Base-by-base conservation (phyloP, 805 yeast species). In the Ogataea trehaloabstinens region DNA sequence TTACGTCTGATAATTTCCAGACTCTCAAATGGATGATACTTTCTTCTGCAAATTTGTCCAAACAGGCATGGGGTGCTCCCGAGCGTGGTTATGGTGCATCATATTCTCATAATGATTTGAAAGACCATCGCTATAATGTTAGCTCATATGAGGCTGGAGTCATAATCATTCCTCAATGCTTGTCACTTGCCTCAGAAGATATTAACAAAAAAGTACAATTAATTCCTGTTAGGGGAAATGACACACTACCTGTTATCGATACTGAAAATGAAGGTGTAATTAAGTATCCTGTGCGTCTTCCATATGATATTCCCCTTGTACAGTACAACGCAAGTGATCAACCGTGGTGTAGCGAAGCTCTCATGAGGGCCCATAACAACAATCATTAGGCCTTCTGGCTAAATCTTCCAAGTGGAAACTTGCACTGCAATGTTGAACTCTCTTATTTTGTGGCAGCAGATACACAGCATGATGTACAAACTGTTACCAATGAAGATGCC, bases 41-140 rank as follows among this genome's bases (percentile, higher is more conserved):
- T 54, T 84, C 93, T 0, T 81, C 89, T 34, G 84, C 87, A 22
- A 87, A 87, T 53, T 52, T 85, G 28, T 81, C 90, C 22, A 76
- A 76, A 38, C 83, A 78, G 43, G 95, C 95, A 1, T 87, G 95
- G 95, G 95, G 95, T 0, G 61, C 55, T 4, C 63, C 65, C 12
- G 49, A 55, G 28, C 38, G 59, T 19, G 46, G 50, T 3, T 45
- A 43, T n/a, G 51, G 51, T n/a, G 40, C 38, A 32, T 31, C 35
- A 28, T 41, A 35, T 40, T 47, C 40, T 22, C 31, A 33, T 13
- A 35, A 37, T 20, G 19, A 17, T 21, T 46, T 11, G 12, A 35
- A 30, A 13, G 28, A 44, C 11, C 65, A 69, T n/a, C 51, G 57
- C 8, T 61, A 51, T 42, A 50, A 47, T 48, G 65, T 61, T 39